Evolutionary conservation across 169 alveolate species (phyloP).

Genomic region (Cardiosporidium cionae): DNA sequence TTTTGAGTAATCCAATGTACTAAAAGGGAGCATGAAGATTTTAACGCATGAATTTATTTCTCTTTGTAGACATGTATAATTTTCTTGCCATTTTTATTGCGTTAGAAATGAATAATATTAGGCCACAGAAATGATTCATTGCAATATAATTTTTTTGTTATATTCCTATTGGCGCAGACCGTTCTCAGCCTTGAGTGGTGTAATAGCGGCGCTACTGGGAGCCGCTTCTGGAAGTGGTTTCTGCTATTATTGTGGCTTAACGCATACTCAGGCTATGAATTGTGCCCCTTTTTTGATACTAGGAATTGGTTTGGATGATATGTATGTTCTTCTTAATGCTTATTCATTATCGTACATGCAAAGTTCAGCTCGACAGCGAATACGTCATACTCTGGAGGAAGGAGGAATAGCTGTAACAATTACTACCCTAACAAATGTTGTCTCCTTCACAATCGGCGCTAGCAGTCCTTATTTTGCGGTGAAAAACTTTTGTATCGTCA

Average conservation of each 20-base stretch:
- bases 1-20: too few species aligned
- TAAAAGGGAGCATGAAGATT: too few species aligned
- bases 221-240: slow-evolving; percentile 62
- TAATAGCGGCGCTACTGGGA: slow-evolving; percentile 61
- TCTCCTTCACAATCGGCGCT: slow-evolving; percentile 65
- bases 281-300: slow-evolving; percentile 65
- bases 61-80: too few species aligned
- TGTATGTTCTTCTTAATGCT: slow-evolving; percentile 58
- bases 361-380: slow-evolving; percentile 52
- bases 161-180: too few species aligned
- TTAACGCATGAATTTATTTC: too few species aligned
- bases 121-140: too few species aligned
- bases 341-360: slow-evolving; percentile 52
- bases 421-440: slow-evolving; percentile 61
- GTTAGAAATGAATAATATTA: too few species aligned
- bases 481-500: slow-evolving; percentile 55
- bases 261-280: slow-evolving; percentile 57
- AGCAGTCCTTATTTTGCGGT: slow-evolving; percentile 61
- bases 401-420: slow-evolving; percentile 63
- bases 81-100: too few species aligned
- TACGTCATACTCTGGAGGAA: slow-evolving; percentile 56
- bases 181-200: slow-evolving; percentile 44
- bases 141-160: too few species aligned
- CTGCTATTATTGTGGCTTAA: slow-evolving; percentile 56
- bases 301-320: slow-evolving; percentile 69